These are phyloP conservation scores for Marsdenia floribunda DNA, from an alignment of 257 asterid species.

Conservation along the genomic window DNA sequence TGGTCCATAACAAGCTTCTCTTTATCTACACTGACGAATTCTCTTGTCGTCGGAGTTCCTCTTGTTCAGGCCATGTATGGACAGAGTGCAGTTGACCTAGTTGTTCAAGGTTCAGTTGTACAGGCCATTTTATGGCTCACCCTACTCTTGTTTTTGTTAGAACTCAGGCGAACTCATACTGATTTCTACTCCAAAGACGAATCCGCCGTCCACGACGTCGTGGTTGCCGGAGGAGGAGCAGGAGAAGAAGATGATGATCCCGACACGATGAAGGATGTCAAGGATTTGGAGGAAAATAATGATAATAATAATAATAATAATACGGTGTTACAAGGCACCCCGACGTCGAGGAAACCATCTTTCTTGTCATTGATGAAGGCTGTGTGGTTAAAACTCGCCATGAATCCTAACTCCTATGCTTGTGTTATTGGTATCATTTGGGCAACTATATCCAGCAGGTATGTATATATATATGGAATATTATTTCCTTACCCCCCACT, in stretches of 20 bases:
- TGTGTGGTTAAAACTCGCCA: conserved; percentile 27
- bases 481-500: too few species aligned
- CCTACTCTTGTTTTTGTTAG: conserved; percentile 40
- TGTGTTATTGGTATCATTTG: conserved; percentile 33
- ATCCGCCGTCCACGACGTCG: too few species aligned
- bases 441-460: conserved; percentile 33
- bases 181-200: neutral
- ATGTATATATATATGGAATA: too few species aligned
- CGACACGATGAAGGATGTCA: neutral
- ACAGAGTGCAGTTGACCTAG: conserved; percentile 35
- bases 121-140: conserved; percentile 55
- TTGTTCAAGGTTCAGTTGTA: conserved; percentile 45
- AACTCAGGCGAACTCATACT: conserved; percentile 26
- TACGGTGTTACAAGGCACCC: too few species aligned
- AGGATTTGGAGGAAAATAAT: conserved; percentile 21
- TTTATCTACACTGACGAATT: conserved; percentile 40
- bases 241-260: neutral
- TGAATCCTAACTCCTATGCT: conserved; percentile 36
- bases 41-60: conserved; percentile 66
- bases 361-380: conserved; percentile 24
- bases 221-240: too few species aligned
- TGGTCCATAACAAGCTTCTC: conserved; percentile 63
- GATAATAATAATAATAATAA: neutral
- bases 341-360: conserved; percentile 8
- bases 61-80: conserved; percentile 59